phyloP scores from a whole-genome alignment of 306 rosid species.

The Gillenia trifoliata region DNA sequence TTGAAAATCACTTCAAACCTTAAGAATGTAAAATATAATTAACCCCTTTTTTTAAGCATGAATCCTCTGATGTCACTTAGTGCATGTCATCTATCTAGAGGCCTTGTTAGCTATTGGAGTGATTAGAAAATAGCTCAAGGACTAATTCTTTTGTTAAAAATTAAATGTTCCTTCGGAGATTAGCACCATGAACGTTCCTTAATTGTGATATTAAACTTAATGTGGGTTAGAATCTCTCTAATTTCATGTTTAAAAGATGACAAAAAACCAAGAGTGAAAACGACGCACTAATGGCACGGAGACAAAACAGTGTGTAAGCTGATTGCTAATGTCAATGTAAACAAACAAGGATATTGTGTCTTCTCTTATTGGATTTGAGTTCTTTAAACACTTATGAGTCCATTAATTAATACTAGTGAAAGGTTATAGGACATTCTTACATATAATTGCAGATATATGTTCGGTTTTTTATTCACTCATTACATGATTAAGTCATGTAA shows the following conservation, averaged over 20 bases:
- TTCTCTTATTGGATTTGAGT: slow-evolving; percentile 15
- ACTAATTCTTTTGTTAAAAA: slow-evolving; percentile 14
- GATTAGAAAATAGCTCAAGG: slow-evolving; percentile 1
- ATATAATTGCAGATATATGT: too few relatives aligned
- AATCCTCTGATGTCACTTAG: slow-evolving; percentile 12
- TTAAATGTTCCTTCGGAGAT: background rate
- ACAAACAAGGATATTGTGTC: slow-evolving; percentile 40
- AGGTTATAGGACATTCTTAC: background rate
- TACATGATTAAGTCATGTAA: too few relatives aligned
- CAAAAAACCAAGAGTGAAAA: slow-evolving; percentile 22
- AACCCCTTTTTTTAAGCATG: slow-evolving; percentile 14
- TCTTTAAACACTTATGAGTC: slow-evolving; percentile 8
- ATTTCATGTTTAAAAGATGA: background rate
- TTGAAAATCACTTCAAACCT: too few relatives aligned
- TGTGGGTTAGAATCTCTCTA: slow-evolving; percentile 13
- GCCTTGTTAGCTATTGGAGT: slow-evolving; percentile 9
- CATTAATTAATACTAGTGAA: background rate
- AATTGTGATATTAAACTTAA: background rate
- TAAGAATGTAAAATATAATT: too few relatives aligned
- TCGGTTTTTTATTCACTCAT: too few relatives aligned
- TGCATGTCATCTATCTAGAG: slow-evolving; percentile 5
- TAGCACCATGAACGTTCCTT: background rate
- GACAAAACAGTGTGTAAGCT: slow-evolving; percentile 21
- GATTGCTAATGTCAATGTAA: slow-evolving; percentile 15
- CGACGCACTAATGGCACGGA: slow-evolving; percentile 30